Evolutionary conservation across 352 stramenopile genomes (phyloP), one percentile per base, ranked within the genome.

Genomic region (Pythium dissotocum): DNA sequence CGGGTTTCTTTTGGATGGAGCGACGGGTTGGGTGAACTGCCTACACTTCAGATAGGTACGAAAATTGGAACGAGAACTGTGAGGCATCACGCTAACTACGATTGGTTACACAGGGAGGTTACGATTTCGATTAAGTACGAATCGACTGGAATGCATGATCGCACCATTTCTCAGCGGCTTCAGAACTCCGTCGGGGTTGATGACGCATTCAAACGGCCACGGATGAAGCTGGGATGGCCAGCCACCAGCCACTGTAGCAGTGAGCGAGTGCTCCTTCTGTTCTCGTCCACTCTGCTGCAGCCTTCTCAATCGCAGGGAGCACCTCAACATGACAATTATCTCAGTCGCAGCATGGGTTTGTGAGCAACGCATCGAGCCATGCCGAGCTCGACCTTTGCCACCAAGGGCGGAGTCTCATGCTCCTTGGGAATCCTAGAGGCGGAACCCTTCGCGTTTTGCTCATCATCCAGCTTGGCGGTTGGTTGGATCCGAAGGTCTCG

Each of bases 401-500:
- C 7, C 7, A 12, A 28, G 59, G 35, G 58, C 59, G 35, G 21
- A 24, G 21, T 24, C 35, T 26, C 56, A 53, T 58, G 30, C n/a
- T 58, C 32, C 44, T 18, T 12, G 14, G 51, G 7, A 12, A 59
- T 52, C 59, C 59, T n/a, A 65, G 59, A 65, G 49, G 59, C 59
- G 59, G 59, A 65, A 36, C 54, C 12, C 14, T 4, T 18, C 18
- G 21, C 35, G n/a, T 13, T 16, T 58, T 26, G 46, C 46, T 53
- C 46, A 63, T 63, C 13, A 32, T 33, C 57, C 24, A 32, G 13
- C 26, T 4, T 3, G 4, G 9, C 5, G 21, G 48, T 38, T 56
- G 59, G 57, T 40, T 65, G 59, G 59, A 57, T 65, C 59, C 48
- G 6, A 56, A n/a, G 14, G 35, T 46, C 16, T 44, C 40, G n/a